Percentiles rank a stretch among this genome's conserved stretches.
phyloP scores from a whole-genome alignment of 108 stramenopile species.

The Skeletonema marinoi region DNA sequence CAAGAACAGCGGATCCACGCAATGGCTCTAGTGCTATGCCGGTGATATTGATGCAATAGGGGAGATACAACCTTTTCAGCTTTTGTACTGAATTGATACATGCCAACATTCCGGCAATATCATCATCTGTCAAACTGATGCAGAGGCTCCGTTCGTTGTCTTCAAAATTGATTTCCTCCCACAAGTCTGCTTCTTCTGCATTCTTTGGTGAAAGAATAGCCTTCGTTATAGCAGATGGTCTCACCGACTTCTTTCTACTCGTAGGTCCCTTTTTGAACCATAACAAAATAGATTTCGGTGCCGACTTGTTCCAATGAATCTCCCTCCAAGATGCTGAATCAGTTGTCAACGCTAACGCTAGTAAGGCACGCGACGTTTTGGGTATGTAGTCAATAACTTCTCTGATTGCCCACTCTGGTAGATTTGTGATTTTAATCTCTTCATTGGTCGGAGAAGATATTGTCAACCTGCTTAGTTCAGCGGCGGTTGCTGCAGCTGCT shows the following conservation, averaged over 20 bases:
- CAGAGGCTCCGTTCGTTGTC: neutral
- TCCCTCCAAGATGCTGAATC: neutral
- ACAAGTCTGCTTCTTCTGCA: neutral
- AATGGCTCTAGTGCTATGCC: conserved; percentile 9
- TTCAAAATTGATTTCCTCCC: neutral
- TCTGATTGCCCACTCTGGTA: neutral
- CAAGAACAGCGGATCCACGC: conserved; percentile 1
- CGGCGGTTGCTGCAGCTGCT: no score
- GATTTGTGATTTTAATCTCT: neutral
- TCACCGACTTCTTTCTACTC: neutral
- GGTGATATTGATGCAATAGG: neutral
- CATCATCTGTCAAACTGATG: conserved; percentile 6
- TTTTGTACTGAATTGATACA: conserved; percentile 1
- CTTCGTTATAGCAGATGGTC: neutral
- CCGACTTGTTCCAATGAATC: neutral
- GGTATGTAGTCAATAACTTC: neutral
- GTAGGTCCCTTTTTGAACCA: neutral
- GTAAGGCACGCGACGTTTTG: neutral
- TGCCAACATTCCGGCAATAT: conserved; percentile 1
- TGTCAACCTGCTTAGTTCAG: no score
- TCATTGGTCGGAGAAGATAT: no score
- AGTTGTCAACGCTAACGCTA: neutral
- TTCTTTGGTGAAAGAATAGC: neutral
- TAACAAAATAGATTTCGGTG: neutral
- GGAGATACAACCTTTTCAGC: conserved; percentile 6